Evolutionary conservation across 371 early-diverging fungal species (phyloP).

Genomic region (Mucor racemosus): DNA sequence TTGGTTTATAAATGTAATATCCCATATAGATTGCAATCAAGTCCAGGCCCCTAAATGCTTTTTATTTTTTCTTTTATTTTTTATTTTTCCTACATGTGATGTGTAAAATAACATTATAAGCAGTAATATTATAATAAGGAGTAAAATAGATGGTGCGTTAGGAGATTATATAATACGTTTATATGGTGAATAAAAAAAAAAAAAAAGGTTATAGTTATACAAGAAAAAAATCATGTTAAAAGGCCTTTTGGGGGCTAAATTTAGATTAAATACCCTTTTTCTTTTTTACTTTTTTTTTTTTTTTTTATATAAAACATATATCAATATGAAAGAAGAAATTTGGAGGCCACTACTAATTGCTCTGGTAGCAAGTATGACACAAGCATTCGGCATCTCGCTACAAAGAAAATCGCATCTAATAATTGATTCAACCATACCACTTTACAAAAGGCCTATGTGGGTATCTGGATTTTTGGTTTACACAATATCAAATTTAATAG

Average conservation of each 20-base stretch:
- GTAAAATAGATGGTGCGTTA: not conserved
- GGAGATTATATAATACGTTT: not conserved
- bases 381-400: slow-evolving; percentile 76
- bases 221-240: not conserved
- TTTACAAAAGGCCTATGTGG: slow-evolving; percentile 52
- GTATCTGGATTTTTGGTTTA: slow-evolving; percentile 69
- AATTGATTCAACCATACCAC: slow-evolving; percentile 38
- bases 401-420: slow-evolving; percentile 71
- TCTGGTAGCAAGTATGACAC: slow-evolving; percentile 56
- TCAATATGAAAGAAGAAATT: slow-evolving; percentile 25
- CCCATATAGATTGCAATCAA: not conserved
- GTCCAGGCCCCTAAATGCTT: not conserved
- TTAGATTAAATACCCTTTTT: slow-evolving; percentile 10
- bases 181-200: not conserved
- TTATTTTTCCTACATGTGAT: slow-evolving; percentile 5
- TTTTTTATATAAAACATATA: not conserved
- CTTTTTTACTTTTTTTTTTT: slow-evolving; percentile 13
- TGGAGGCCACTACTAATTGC: slow-evolving; percentile 45
- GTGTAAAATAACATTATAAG: not conserved
- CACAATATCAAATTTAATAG: slow-evolving; percentile 71
- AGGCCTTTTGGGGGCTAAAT: not conserved
- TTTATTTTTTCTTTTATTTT: slow-evolving; percentile 2
- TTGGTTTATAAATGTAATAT: not conserved
- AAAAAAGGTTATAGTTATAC: not conserved
- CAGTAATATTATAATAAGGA: not conserved